Evolutionary conservation across 1,139 yeast genomes (phyloP), one percentile per base, ranked within the genome.

Genomic region (Diutina pseudorugosa): DNA sequence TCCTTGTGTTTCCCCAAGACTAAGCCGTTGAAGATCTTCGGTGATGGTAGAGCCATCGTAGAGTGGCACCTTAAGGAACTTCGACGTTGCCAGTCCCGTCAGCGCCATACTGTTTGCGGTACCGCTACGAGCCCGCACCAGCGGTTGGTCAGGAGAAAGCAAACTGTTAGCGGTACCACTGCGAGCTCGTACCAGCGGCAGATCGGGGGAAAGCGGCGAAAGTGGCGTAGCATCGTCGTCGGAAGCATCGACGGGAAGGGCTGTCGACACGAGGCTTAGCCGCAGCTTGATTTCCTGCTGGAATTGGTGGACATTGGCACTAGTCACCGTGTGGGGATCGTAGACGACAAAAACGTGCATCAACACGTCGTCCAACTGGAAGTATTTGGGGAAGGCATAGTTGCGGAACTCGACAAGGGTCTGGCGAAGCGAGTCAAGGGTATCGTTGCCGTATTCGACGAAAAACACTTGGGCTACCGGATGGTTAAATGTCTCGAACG

Each of bases 401-500:
- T 71, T 70, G 53, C 79, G 65, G 65, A 77, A 76, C 20, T 69
- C 70, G 9, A 71, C 73, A n/a, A 76, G 65, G 54, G 66, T 55
- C 23, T 43, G 51, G 21, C 60, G 57, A 18, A 82, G 64, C 5
- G 70, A 64, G 14, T 77, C 83, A 2, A 82, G 61, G 0, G 83
- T 70, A 56, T 82, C 83, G 12, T 60, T 57, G 12, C 69, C 69
- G 51, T 56, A 66, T 54, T 85, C 75, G 2, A 91, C 72, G 4
- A 85, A 84, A 52, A 90, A 75, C 18, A 91, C 66, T 52, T 91
- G 88, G 1, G 90, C 77, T 1, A 90, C 79, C 0, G 98, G 98
- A 63, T 93, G 98, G 59, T 88, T 85, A 63, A 91, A 85, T 2
- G 93, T 83, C 64, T 93, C 98, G 64, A 88, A 90, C 1, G 95